Conservation (phyloP, 108 stramenopile genomes). For the Nitzschia sp. region DNA sequence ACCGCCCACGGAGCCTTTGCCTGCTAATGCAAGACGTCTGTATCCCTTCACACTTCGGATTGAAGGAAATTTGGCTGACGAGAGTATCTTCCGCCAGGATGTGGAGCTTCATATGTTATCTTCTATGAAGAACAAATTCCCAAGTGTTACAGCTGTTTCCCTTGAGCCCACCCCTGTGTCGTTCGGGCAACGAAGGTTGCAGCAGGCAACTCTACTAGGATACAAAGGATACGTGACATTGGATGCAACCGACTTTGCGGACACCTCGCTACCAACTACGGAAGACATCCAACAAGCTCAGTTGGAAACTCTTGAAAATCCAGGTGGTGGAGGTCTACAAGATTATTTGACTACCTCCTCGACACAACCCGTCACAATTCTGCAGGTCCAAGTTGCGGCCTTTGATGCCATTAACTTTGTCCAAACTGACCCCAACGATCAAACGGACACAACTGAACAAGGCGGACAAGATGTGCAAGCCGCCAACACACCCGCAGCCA, state of each 20-base stretch:
- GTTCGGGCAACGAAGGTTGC: neutral
- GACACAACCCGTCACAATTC: neutral
- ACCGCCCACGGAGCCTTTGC: neutral
- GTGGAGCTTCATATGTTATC: slow-evolving; percentile 5
- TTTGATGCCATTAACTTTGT: neutral
- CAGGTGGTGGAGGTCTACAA: neutral
- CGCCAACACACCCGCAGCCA: neutral
- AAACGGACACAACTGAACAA: neutral
- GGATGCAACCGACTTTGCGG: neutral
- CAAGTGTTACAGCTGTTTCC: neutral
- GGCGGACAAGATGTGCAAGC: no score
- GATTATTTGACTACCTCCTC: neutral
- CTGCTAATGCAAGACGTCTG: neutral
- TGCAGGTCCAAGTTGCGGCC: slow-evolving; percentile 11
- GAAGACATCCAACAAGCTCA: slow-evolving; percentile 9
- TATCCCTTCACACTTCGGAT: slow-evolving; percentile 8
- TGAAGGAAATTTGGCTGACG: slow-evolving; percentile 12
- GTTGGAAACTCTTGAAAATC: neutral
- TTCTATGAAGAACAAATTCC: neutral
- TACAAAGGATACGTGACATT: neutral
- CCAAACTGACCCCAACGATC: neutral
- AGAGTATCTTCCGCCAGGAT: neutral
- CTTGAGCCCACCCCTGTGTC: neutral
- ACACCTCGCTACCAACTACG: neutral
- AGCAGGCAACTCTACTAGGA: slow-evolving; percentile 1